Base-by-base conservation (phyloP, 345 rosid genomes). In the Linum tenue region DNA sequence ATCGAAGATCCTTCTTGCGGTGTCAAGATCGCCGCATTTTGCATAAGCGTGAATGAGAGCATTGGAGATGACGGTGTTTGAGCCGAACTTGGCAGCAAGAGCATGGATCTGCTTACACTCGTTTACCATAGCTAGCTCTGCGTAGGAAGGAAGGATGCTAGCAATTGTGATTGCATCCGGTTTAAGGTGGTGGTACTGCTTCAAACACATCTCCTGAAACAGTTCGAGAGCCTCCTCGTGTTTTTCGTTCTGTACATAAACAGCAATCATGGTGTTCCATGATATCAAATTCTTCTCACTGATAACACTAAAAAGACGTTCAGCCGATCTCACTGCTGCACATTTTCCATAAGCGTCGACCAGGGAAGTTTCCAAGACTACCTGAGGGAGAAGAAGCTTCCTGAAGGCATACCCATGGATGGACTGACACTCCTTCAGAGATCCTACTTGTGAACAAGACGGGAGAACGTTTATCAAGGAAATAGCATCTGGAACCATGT, bases 191-290 rank as follows among this genome's bases (percentile, higher is more conserved):
- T 22, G 31, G 31, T 22, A 0, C 31, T 22, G 70, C 64, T 73
- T 69, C 38, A 48, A 58, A 79, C 58, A 73, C 12, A 88, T 77
- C 60, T 80, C 70, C 69, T 42, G 78, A 70, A 91, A 88, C 56
- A 82, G 59, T 59, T 74, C 53, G 74, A 86, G 70, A 56, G 89
- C 94, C 67, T 84, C 83, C 61, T 3, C 39, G 57, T 68, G 75
- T 73, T 38, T 66, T 43, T 81, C 81, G 35, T 83, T 85, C 71
- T 78, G 84, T 66, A 80, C 83, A 65, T 75, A 81, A 64, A 83
- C 84, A 67, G 88, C 82, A 69, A 88, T 78, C 76, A 86, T 77
- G 11, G 87, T 69, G 67, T 88, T 91, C 91, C 94, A 85, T 0
- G 94, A 76, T 31, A 84, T 76, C 82, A 85, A 67, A 69, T 79